Evolutionary conservation across 805 yeast genomes (phyloP).

Genomic region (Schwanniomyces yamadae): DNA sequence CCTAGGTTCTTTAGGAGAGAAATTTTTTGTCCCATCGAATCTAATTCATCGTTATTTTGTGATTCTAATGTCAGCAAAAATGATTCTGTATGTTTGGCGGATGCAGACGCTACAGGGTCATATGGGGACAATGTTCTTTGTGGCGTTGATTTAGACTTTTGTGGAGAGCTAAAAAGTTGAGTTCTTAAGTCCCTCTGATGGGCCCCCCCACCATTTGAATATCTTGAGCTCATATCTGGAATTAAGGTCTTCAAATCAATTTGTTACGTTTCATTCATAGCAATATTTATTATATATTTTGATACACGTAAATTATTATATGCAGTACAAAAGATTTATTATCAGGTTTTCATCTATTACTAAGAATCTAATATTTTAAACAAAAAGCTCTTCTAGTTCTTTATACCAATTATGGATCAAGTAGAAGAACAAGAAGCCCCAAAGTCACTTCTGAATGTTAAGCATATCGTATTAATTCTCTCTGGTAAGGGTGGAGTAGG

Average conservation of each 20-base stretch:
- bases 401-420: slow-evolving; percentile 3
- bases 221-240: slow-evolving; percentile 29
- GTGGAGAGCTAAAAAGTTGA: slow-evolving; percentile 34
- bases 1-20: slow-evolving; percentile 42
- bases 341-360: slow-evolving; percentile 4
- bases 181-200: slow-evolving; percentile 45
- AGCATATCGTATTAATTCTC: slow-evolving; percentile 76
- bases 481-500: slow-evolving; percentile 99
- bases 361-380: background rate
- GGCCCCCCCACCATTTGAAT: slow-evolving; percentile 29
- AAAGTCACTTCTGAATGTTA: slow-evolving; percentile 47
- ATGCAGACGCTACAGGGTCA: slow-evolving; percentile 23
- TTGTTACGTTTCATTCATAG: too few relatives aligned
- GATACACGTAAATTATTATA: too few relatives aligned
- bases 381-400: background rate
- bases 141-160: slow-evolving; percentile 21
- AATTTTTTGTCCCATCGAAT: slow-evolving; percentile 41
- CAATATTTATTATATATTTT: too few relatives aligned
- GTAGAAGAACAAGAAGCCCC: slow-evolving; percentile 22
- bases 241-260: too few relatives aligned
- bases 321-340: slow-evolving; percentile 1
- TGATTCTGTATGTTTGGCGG: slow-evolving; percentile 42
- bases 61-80: slow-evolving; percentile 43
- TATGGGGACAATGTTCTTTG: slow-evolving; percentile 39
- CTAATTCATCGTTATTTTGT: slow-evolving; percentile 43